Evolutionary conservation across 1,284 basidiomycete genomes (phyloP), one percentile per base, ranked within the genome.

Genomic region (Tylopilus orsonianus): DNA sequence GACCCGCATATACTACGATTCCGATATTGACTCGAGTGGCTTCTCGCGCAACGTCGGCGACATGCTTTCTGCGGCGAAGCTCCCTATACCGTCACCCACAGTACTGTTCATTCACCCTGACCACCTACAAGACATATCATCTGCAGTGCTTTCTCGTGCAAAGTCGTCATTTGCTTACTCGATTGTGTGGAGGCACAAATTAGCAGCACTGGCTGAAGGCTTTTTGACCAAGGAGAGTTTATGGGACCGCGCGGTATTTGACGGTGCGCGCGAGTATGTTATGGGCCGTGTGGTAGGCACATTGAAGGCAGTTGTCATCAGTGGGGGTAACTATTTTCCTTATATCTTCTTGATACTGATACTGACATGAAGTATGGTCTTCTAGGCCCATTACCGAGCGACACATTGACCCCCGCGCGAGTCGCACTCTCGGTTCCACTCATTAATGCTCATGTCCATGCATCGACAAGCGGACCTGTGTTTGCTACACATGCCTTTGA

Each of bases 241-340:
- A 14, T 91, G 88, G 87, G 88, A 91, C 60, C 77, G 85, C 36
- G 68, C 84, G 13, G 78, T 89, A 22, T 85, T 89, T 58, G 82
- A 85, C 52, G 67, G 67, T 19, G 87, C 87, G 5, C 76, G 89
- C 35, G 75, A 73, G 23, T 67, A 70, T 51, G 75, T 82, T 6
- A 66, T 88, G 50, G 84, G 81, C 36, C 76, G 78, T 24, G 73
- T 75, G 50, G 78, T 80, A 4, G 71, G 75, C 2, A 80, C 82
- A 16, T 55, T 90, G 35, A 71, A 87, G 49, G 79, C 71, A 19
- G 72, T 84, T 3, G 68, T 90, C 45, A 75, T 85, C 49, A 79
- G 80, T 49, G 85, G 78, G 56, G 86, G 87, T 85, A 59, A 56
- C 73, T 50, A 23, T 44, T 37, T 42, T 49, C 8, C 37, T 30